Evolutionary conservation across 2,329 filamentous ascomycete genomes (phyloP).

Genomic region (Cyclaneusma minus): DNA sequence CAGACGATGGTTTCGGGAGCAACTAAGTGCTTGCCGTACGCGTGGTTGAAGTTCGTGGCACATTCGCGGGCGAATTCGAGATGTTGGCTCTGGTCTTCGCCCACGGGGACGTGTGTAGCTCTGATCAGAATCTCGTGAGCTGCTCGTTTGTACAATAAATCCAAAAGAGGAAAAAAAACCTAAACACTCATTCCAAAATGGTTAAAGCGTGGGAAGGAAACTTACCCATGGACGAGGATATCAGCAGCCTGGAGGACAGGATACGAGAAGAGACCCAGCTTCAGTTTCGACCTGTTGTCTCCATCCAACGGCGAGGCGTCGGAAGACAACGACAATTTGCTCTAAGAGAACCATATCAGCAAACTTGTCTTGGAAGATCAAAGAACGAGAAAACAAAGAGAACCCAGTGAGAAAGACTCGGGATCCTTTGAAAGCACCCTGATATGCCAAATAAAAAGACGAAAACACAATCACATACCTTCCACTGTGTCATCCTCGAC

Average conservation of each 20-base stretch:
- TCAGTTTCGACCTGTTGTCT: conserved; percentile 46
- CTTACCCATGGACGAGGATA: conserved; percentile 66
- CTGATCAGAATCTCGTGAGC: conserved; percentile 21
- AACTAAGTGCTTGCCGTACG: conserved; percentile 47
- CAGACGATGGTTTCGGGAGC: conserved; percentile 58
- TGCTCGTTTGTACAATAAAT: no score
- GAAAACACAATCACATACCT: conserved; percentile 35
- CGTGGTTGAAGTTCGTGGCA: conserved; percentile 73
- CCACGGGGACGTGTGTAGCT: conserved; percentile 88
- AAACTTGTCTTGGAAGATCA: conserved; percentile 4
- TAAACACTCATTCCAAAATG: not conserved
- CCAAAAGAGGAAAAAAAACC: no score
- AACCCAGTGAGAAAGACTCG: no score
- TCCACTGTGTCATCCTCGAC: conserved; percentile 99
- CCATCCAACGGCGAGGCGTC: conserved; percentile 41
- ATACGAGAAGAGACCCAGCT: conserved; percentile 87
- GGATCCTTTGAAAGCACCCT: no score
- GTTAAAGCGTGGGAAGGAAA: conserved; percentile 1
- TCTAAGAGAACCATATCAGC: conserved; percentile 28
- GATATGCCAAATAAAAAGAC: no score
- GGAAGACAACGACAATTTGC: conserved; percentile 53
- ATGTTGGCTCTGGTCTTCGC: conserved; percentile 90
- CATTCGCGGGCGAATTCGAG: conserved; percentile 84
- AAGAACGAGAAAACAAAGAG: no score
- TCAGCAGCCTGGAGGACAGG: conserved; percentile 92